A percentile compares a stretch with the other conserved stretches of the same genome.
These are phyloP conservation scores for Phascolomyces articulosus DNA, from an alignment of 371 early-diverging fungal species.

Conservation along the genomic window DNA sequence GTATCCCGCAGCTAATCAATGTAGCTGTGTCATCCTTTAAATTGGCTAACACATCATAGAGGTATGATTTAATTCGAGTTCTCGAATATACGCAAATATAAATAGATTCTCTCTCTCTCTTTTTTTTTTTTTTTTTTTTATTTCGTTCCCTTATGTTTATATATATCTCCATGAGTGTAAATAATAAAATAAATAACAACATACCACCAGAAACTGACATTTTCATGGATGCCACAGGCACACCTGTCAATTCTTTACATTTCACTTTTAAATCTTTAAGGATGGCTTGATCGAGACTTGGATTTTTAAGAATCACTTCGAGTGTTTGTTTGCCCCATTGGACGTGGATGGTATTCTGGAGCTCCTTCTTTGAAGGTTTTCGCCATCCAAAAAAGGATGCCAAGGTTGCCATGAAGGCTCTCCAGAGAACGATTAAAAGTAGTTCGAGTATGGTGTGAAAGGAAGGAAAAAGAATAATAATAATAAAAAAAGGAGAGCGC, in stretches of 20 bases:
- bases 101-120: no score
- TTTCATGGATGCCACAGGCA: conserved; percentile 51
- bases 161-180: no score
- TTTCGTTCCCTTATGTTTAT: no score
- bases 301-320: conserved; percentile 40
- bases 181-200: neutral
- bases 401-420: conserved; percentile 31
- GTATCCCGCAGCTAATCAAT: conserved; percentile 56
- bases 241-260: conserved; percentile 41
- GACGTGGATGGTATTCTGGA: conserved; percentile 31
- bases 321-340: conserved; percentile 35
- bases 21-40: conserved; percentile 69
- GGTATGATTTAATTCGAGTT: no score
- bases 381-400: conserved; percentile 42
- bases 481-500: no score
- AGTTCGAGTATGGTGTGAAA: conserved; percentile 11
- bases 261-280: conserved; percentile 45
- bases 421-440: conserved; percentile 21
- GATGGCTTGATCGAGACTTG: conserved; percentile 40
- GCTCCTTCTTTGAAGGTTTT: conserved; percentile 38
- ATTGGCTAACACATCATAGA: conserved; percentile 44
- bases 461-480: neutral
- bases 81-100: no score
- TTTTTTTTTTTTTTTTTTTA: no score
- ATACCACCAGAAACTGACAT: conserved; percentile 51